Evolutionary conservation across 148 eudicot species (phyloP), one percentile per base, ranked within the genome.

Genomic region (Rhododendron molle): DNA sequence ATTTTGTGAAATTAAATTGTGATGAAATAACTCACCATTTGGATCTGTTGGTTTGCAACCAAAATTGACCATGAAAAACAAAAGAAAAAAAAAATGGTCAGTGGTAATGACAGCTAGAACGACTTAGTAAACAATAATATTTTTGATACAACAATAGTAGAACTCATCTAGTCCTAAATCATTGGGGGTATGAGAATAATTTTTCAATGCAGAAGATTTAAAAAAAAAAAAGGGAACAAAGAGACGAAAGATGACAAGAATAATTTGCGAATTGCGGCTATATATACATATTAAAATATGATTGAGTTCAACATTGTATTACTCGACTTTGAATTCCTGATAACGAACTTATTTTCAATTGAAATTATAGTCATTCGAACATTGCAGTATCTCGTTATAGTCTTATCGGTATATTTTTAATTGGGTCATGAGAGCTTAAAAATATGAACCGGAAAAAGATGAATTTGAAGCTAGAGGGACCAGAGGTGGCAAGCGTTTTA

Each of bases 21-120:
- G 28, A 21, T 10, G n/a, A 2, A 28, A 32, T 76, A 46, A 85
- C 92, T 90, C 86, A 93, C 96, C 96, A 89, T 92, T 93, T 84
- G 96, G 96, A 93, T 93, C 94, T 93, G 90, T 84, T 83, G 56
- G 72, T 32, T 72, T 36, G 78, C 34, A 34, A 74, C 86, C 73
- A 26, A 84, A 43, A 50, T 46, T 40, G 58, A 40, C 4, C 74
- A 84, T 79, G 72, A n/a, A 11, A 44, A 58, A 62, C 77, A 65
- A 38, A 32, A 60, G 32, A 34, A 52, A 38, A 71, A n/a, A 78
- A 0, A 28, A 23, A 77, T 5, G 43, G 82, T 76, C 49, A 82
- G 38, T 49, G 14, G 46, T 36, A 80, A 2, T 44, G 12, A 56
- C 38, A 67, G 9, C 18, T 4, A 58, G 3, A 7, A 85, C 11